These are phyloP conservation scores for Suillus luteus DNA, from an alignment of 768 basidiomycete species.

Conservation along the genomic window DNA sequence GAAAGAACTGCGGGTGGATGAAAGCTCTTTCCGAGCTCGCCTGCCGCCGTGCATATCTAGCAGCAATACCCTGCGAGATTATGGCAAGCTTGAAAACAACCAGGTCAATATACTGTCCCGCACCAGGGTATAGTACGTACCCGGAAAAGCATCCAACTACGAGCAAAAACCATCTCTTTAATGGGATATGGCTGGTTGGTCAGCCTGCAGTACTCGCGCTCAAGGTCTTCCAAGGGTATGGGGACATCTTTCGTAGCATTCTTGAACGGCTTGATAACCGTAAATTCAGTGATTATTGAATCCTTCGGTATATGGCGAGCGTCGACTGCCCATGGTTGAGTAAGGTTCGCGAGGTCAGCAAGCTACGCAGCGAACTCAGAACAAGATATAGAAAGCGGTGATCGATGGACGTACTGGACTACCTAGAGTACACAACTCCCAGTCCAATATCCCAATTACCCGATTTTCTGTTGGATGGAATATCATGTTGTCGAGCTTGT, in stretches of 20 bases:
- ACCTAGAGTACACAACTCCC: slow-evolving; percentile 96
- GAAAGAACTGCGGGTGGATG: slow-evolving; percentile 48
- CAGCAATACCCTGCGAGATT: slow-evolving; percentile 90
- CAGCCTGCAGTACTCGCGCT: slow-evolving; percentile 77
- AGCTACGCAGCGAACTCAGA: slow-evolving; percentile 44
- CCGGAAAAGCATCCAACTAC: slow-evolving; percentile 85
- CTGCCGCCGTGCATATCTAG: slow-evolving; percentile 80
- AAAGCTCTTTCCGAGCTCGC: slow-evolving; percentile 84
- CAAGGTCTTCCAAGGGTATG: slow-evolving; percentile 68
- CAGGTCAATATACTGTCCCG: slow-evolving; percentile 3
- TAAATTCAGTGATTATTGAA: slow-evolving; percentile 17
- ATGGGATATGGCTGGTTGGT: slow-evolving; percentile 74
- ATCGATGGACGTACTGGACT: slow-evolving; percentile 62
- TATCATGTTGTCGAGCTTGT: slow-evolving; percentile 95
- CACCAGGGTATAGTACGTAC: slow-evolving; percentile 40
- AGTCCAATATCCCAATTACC: slow-evolving; percentile 95
- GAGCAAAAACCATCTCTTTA: slow-evolving; percentile 72
- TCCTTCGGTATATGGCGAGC: slow-evolving; percentile 38
- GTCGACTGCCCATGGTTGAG: slow-evolving; percentile 78
- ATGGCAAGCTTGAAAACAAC: slow-evolving; percentile 57
- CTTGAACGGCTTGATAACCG: slow-evolving; percentile 62
- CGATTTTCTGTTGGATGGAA: slow-evolving; percentile 91
- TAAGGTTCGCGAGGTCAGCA: slow-evolving; percentile 89
- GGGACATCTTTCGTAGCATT: slow-evolving; percentile 57
- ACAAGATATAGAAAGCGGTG: background rate